These are phyloP conservation scores for Cyclostephanos invisitatus DNA, from an alignment of 108 stramenopile species.

Conservation along the genomic window DNA sequence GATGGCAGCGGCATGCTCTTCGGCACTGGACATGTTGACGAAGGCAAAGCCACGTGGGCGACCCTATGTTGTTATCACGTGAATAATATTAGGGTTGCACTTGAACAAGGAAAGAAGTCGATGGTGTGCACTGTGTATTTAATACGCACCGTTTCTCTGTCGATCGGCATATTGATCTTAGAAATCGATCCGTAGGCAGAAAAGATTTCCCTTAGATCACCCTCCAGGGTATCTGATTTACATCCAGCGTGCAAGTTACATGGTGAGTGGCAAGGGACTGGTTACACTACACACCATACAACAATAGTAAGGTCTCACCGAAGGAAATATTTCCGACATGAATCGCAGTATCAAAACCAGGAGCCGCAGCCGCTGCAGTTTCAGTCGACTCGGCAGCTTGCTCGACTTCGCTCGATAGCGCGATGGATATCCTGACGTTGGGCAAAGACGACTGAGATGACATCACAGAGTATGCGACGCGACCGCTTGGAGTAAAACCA, in stretches of 20 bases:
- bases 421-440: conserved; percentile 9
- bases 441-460: not conserved
- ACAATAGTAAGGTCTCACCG: conserved; percentile 16
- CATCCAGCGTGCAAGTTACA: not conserved
- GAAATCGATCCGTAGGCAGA: conserved; percentile 78
- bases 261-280: not conserved
- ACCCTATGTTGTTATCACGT: not conserved
- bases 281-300: not conserved
- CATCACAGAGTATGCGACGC: not conserved
- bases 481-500: conserved; percentile 19
- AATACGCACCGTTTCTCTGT: conserved; percentile 60
- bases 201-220: conserved; percentile 69
- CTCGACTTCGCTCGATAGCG: conserved; percentile 37
- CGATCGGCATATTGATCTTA: conserved; percentile 82
- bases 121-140: not conserved
- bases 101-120: not conserved
- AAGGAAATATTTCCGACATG: conserved; percentile 51
- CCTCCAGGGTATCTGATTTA: conserved; percentile 60
- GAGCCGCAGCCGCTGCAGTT: conserved; percentile 2
- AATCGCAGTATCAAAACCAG: conserved; percentile 37
- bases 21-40: conserved; percentile 75
- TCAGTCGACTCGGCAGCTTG: conserved; percentile 22
- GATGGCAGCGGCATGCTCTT: conserved; percentile 62
- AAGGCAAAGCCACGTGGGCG: conserved; percentile 83
- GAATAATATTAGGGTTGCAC: too few relatives aligned